Evolutionary conservation across 352 stramenopile species (phyloP).

Genomic region (Phytophthora hibernalis): DNA sequence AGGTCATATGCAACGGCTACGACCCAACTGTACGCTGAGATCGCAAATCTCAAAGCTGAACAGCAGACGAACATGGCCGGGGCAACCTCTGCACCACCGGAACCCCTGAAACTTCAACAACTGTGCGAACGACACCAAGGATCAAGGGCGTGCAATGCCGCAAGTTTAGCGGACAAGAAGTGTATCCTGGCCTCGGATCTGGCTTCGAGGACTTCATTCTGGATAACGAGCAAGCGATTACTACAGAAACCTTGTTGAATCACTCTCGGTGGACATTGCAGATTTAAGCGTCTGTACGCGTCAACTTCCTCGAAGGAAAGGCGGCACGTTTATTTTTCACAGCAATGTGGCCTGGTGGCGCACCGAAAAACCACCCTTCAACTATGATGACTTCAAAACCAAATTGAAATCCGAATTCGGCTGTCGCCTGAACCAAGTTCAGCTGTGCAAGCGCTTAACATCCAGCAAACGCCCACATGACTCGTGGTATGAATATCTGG

Average conservation of each 20-base stretch:
- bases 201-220: conserved; percentile 24
- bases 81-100: neutral
- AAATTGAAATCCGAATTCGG: conserved; percentile 14
- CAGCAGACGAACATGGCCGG: neutral
- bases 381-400: conserved; percentile 5
- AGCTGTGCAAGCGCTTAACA: conserved; percentile 15
- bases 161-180: conserved; percentile 19
- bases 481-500: conserved; percentile 18
- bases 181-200: conserved; percentile 15
- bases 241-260: conserved; percentile 7
- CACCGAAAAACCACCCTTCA: conserved; percentile 16
- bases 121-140: neutral
- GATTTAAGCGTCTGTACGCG: conserved; percentile 14
- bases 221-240: conserved; percentile 17
- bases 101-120: too few species aligned
- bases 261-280: conserved; percentile 9
- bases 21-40: conserved; percentile 5
- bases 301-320: conserved; percentile 16
- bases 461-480: conserved; percentile 15
- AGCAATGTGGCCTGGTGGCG: conserved; percentile 11
- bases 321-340: conserved; percentile 14
- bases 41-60: neutral
- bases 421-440: conserved; percentile 22
- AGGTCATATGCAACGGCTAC: neutral
- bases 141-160: conserved; percentile 14